A percentile compares a stretch with the other conserved stretches of the same genome.
Conservation (phyloP, 2,329 filamentous ascomycete species). For the Dactylella cylindrospora region DNA sequence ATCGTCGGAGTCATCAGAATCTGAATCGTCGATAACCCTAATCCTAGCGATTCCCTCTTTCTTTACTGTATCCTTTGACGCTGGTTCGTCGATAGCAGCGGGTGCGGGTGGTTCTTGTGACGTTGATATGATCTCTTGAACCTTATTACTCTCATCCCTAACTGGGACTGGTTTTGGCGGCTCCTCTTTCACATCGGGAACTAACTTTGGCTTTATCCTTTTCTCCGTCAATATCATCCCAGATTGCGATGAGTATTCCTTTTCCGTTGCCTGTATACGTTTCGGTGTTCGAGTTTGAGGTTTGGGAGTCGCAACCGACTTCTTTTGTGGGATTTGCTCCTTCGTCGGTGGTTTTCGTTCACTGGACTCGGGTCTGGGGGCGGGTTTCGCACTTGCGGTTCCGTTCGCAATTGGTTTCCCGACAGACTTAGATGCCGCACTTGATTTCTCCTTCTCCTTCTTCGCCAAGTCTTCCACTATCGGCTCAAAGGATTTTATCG, state of each 20-base stretch:
- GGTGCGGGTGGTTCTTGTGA: slow-evolving; percentile 1
- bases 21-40: slow-evolving; percentile 22
- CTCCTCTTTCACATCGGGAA: slow-evolving; percentile 35
- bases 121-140: slow-evolving; percentile 20
- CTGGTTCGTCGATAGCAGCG: slow-evolving; percentile 8
- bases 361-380: neutral
- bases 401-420: slow-evolving; percentile 13
- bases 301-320: slow-evolving; percentile 19
- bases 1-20: slow-evolving; percentile 61
- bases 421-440: slow-evolving; percentile 1
- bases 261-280: slow-evolving; percentile 38
- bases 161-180: slow-evolving; percentile 3
- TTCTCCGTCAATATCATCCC: slow-evolving; percentile 38
- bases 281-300: slow-evolving; percentile 26
- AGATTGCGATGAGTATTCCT: slow-evolving; percentile 32
- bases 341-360: slow-evolving; percentile 18
- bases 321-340: slow-evolving; percentile 41
- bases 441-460: slow-evolving; percentile 32
- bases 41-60: slow-evolving; percentile 33
- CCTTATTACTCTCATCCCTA: slow-evolving; percentile 2
- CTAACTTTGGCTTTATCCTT: slow-evolving; percentile 28
- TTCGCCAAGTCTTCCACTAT: slow-evolving; percentile 45
- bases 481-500: slow-evolving; percentile 43
- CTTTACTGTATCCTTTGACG: neutral
- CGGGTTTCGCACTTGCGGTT: neutral